These are phyloP conservation scores for Pseudogymnoascus sp. DNA, from an alignment of 2,329 filamentous ascomycete species.

Conservation along the genomic window DNA sequence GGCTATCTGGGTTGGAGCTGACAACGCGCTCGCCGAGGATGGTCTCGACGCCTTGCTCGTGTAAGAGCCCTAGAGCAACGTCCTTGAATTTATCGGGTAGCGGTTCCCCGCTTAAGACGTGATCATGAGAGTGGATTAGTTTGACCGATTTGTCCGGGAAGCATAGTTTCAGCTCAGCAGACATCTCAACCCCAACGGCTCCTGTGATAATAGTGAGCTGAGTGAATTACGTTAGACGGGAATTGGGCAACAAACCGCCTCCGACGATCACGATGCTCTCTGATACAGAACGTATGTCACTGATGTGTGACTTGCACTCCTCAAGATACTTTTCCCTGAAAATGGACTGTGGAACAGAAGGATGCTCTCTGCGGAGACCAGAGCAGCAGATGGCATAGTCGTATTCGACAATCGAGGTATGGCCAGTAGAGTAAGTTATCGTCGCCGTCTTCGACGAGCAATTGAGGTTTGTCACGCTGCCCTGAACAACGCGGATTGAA, in stretches of 20 bases:
- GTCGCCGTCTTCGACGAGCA: slow-evolving; percentile 51
- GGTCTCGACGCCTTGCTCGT: slow-evolving; percentile 57
- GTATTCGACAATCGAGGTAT: slow-evolving; percentile 42
- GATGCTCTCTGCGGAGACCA: slow-evolving; percentile 62
- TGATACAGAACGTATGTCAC: slow-evolving; percentile 42
- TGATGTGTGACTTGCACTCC: slow-evolving; percentile 55
- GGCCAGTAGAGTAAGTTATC: slow-evolving; percentile 43
- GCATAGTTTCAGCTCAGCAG: slow-evolving; percentile 65
- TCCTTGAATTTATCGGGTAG: slow-evolving; percentile 65
- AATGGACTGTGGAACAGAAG: slow-evolving; percentile 62
- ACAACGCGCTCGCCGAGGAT: slow-evolving; percentile 54
- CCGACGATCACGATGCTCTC: slow-evolving; percentile 66
- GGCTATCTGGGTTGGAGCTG: slow-evolving; percentile 39
- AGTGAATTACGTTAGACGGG: neutral
- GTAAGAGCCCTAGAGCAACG: slow-evolving; percentile 49
- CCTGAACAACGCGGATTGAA: slow-evolving; percentile 58
- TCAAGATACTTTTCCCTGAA: slow-evolving; percentile 55
- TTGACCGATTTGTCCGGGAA: slow-evolving; percentile 61
- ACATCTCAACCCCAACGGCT: slow-evolving; percentile 77
- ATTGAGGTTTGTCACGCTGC: slow-evolving; percentile 55
- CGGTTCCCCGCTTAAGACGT: slow-evolving; percentile 65
- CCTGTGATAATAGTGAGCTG: slow-evolving; percentile 33
- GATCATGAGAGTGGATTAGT: slow-evolving; percentile 64
- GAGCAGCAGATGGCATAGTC: slow-evolving; percentile 71
- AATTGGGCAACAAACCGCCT: slow-evolving; percentile 42